Percentiles rank a stretch among this genome's conserved stretches.
Evolutionary conservation across 2,329 filamentous ascomycete genomes (phyloP).

Genomic region (Ophiosphaerella herpotricha): DNA sequence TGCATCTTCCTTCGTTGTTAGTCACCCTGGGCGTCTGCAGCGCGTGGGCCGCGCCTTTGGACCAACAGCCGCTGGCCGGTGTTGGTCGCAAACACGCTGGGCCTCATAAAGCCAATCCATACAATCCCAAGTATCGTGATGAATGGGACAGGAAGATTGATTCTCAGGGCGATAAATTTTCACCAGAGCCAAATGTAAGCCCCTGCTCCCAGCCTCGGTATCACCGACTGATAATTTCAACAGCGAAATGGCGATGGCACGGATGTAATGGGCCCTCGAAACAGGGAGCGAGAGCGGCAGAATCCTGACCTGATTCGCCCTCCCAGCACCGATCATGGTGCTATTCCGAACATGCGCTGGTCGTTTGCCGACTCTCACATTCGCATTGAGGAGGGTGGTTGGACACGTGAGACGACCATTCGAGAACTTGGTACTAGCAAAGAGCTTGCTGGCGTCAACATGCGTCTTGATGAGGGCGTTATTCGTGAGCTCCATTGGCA

Average conservation of each 20-base stretch:
- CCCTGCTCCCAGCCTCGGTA: background rate
- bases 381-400: slow-evolving; percentile 69
- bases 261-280: slow-evolving; percentile 71
- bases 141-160: slow-evolving; percentile 68
- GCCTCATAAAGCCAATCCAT: slow-evolving; percentile 51
- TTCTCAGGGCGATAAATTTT: slow-evolving; percentile 61
- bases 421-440: slow-evolving; percentile 67
- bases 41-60: slow-evolving; percentile 34
- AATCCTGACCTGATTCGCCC: slow-evolving; percentile 74
- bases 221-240: slow-evolving; percentile 11
- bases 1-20: slow-evolving; percentile 37
- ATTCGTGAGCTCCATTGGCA: slow-evolving; percentile 83
- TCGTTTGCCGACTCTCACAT: slow-evolving; percentile 54
- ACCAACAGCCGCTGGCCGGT: slow-evolving; percentile 45
- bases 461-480: slow-evolving; percentile 73
- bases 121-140: slow-evolving; percentile 64
- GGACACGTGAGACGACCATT: slow-evolving; percentile 74
- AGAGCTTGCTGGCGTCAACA: slow-evolving; percentile 78
- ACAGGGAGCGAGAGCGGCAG: slow-evolving; percentile 68
- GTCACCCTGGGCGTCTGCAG: slow-evolving; percentile 35
- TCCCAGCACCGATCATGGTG: slow-evolving; percentile 73
- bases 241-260: slow-evolving; percentile 61
- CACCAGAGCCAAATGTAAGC: slow-evolving; percentile 62
- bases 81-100: slow-evolving; percentile 33
- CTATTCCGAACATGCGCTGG: slow-evolving; percentile 74